phyloP scores from a whole-genome alignment of 2,329 filamentous ascomycete species.

The Calonectria pseudoturangicola region DNA sequence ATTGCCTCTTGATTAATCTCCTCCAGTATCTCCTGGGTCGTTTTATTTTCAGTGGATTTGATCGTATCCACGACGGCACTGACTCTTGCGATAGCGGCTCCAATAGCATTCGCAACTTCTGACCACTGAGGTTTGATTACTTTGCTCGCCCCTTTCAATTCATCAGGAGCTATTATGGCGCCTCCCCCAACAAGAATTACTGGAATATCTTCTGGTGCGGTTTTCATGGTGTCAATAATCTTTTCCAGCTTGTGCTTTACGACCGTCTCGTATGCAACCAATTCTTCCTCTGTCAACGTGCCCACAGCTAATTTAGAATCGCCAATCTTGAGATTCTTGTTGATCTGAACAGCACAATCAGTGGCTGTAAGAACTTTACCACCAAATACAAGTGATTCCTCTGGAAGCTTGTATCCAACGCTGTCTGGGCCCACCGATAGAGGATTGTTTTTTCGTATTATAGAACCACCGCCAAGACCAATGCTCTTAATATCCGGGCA shows the following conservation, averaged over 20 bases:
- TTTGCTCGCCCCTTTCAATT: conserved; percentile 72
- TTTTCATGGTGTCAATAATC: conserved; percentile 78
- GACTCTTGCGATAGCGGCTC: conserved; percentile 77
- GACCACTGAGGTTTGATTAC: conserved; percentile 75
- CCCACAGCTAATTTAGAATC: conserved; percentile 60
- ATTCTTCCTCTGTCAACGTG: conserved; percentile 56
- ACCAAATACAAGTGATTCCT: conserved; percentile 74
- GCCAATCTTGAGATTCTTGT: conserved; percentile 63
- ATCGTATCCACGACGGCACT: conserved; percentile 72
- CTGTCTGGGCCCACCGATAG: conserved; percentile 76
- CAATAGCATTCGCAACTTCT: conserved; percentile 78
- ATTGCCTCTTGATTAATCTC: conserved; percentile 64
- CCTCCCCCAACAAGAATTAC: conserved; percentile 80
- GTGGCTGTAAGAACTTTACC: conserved; percentile 75
- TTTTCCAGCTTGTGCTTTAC: conserved; percentile 72
- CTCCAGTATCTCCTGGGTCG: conserved; percentile 61
- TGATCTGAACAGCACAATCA: conserved; percentile 67
- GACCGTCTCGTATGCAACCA: conserved; percentile 61
- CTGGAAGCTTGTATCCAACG: conserved; percentile 74
- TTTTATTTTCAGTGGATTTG: conserved; percentile 66
- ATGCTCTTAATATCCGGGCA: conserved; percentile 76
- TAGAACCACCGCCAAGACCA: conserved; percentile 75
- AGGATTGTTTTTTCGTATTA: conserved; percentile 65
- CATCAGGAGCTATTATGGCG: conserved; percentile 73
- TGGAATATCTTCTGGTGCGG: conserved; percentile 74